These are phyloP conservation scores for Trifolium fragiferum DNA, from an alignment of 306 rosid genomes.

Conservation along the genomic window DNA sequence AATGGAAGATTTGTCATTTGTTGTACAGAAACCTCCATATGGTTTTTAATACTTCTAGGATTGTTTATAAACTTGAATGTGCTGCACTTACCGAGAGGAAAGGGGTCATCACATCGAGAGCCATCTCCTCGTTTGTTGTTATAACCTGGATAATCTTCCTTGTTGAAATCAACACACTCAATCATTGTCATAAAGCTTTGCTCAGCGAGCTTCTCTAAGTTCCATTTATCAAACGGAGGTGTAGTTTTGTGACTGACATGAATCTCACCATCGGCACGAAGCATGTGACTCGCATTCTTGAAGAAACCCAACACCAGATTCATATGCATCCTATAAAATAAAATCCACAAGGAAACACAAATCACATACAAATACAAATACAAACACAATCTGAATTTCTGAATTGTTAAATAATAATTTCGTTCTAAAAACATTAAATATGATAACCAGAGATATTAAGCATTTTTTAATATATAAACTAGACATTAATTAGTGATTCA, in stretches of 20 bases:
- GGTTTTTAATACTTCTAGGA: background rate
- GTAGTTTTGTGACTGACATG: constrained; percentile 66
- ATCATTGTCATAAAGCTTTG: constrained; percentile 38
- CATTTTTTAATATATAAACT: background rate
- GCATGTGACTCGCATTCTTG: constrained; percentile 56
- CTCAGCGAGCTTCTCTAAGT: constrained; percentile 44
- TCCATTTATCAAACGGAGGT: constrained; percentile 51
- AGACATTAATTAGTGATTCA: background rate
- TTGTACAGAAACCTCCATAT: background rate
- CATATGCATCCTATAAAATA: constrained; percentile 55
- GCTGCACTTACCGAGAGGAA: constrained; percentile 61
- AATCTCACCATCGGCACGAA: constrained; percentile 57
- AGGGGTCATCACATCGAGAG: constrained; percentile 51
- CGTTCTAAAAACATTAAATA: background rate
- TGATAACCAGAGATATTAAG: constrained; percentile 10
- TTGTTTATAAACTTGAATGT: constrained; percentile 54
- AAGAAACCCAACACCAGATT: constrained; percentile 56
- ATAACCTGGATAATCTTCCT: constrained; percentile 58
- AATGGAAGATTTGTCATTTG: background rate
- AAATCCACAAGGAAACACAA: constrained; percentile 4
- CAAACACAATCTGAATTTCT: background rate
- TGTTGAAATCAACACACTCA: constrained; percentile 49
- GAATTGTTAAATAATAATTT: background rate
- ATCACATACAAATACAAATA: background rate
- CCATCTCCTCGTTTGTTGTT: constrained; percentile 64